phyloP scores from a whole-genome alignment of 352 stramenopile species.

The Globisporangium viniferum region DNA sequence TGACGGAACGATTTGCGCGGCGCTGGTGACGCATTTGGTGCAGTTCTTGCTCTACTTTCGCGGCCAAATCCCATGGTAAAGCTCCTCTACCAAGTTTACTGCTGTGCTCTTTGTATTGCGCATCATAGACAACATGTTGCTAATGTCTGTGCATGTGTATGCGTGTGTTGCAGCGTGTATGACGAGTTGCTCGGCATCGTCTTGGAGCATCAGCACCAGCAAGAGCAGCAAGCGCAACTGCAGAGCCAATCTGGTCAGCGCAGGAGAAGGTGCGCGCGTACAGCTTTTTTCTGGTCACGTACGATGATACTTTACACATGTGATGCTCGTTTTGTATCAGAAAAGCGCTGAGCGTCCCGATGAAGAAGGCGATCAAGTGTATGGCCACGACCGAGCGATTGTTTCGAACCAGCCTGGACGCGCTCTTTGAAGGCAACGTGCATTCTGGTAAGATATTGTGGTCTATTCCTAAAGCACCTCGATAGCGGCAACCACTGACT shows the following conservation, averaged over 20 bases:
- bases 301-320: not conserved
- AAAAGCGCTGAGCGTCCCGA: conserved; percentile 22
- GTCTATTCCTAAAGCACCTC: too few species aligned
- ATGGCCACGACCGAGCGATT: conserved; percentile 31
- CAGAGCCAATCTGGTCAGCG: not conserved
- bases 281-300: not conserved
- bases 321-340: conserved; percentile 14
- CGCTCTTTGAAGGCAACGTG: conserved; percentile 39
- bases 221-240: conserved; percentile 9
- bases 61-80: conserved; percentile 63
- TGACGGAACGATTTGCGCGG: conserved; percentile 37
- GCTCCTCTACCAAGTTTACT: not conserved
- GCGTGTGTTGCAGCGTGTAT: conserved; percentile 36
- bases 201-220: conserved; percentile 20
- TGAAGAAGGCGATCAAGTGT: conserved; percentile 55
- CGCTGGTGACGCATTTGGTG: conserved; percentile 33
- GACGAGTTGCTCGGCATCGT: conserved; percentile 39
- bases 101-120: not conserved
- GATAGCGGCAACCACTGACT: too few species aligned
- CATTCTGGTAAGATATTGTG: conserved; percentile 16
- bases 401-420: conserved; percentile 24
- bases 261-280: not conserved
- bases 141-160: conserved; percentile 4
- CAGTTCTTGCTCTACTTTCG: conserved; percentile 67
- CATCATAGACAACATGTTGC: not conserved